Percentiles rank a stretch among this genome's conserved stretches.
Conservation (phyloP, 2,329 filamentous ascomycete species). For the Verticillium isaacii region DNA sequence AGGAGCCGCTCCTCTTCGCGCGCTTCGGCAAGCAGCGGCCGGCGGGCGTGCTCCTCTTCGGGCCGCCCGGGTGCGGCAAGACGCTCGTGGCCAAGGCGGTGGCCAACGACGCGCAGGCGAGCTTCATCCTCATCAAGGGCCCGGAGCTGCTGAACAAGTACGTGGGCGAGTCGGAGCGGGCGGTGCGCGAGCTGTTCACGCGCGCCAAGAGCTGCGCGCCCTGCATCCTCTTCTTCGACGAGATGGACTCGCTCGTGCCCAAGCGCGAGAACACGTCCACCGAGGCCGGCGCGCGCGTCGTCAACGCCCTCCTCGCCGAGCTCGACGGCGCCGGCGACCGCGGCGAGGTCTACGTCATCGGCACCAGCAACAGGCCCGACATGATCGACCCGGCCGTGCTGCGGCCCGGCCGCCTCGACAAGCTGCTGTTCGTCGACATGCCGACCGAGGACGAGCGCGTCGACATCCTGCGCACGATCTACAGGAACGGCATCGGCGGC, state of each 20-base stretch:
- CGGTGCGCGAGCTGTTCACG: slow-evolving; percentile 86
- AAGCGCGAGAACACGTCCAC: slow-evolving; percentile 72
- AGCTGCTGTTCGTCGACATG: slow-evolving; percentile 82
- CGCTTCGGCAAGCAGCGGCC: slow-evolving; percentile 74
- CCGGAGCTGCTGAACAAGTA: slow-evolving; percentile 97
- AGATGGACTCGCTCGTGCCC: slow-evolving; percentile 88
- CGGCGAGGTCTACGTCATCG: slow-evolving; percentile 87
- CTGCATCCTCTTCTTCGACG: slow-evolving; percentile 87
- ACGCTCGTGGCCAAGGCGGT: slow-evolving; percentile 94
- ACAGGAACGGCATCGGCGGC: slow-evolving; percentile 39
- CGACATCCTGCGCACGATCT: slow-evolving; percentile 74
- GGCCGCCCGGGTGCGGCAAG: slow-evolving; percentile 93
- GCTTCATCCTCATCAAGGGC: slow-evolving; percentile 97
- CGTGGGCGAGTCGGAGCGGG: slow-evolving; percentile 91
- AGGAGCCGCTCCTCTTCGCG: slow-evolving; percentile 71
- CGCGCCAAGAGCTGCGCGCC: slow-evolving; percentile 82
- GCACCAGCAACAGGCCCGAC: slow-evolving; percentile 90
- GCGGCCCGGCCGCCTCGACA: slow-evolving; percentile 83
- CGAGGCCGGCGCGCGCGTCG: slow-evolving; percentile 82
- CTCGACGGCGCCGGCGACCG: slow-evolving; percentile 80
- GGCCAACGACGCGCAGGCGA: slow-evolving; percentile 90
- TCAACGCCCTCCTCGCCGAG: slow-evolving; percentile 92
- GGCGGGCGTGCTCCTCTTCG: slow-evolving; percentile 90
- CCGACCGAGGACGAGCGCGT: slow-evolving; percentile 75
- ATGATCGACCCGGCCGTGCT: slow-evolving; percentile 97